Base-by-base conservation (phyloP, 1,139 yeast species). In the Geotrichum candidum region DNA sequence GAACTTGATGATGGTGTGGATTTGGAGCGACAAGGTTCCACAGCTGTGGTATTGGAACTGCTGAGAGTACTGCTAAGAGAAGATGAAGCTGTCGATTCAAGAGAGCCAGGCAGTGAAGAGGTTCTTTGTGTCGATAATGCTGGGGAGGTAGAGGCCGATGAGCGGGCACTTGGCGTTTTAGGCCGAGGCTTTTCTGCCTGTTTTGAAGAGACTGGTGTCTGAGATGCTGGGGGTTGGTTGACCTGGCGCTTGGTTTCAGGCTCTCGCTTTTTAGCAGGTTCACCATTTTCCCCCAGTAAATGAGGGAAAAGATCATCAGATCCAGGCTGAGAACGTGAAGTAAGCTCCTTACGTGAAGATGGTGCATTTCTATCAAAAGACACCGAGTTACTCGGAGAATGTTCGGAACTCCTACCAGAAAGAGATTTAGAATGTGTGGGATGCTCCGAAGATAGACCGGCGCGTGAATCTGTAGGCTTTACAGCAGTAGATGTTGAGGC, bases 221-320 rank as follows among this genome's bases (percentile, higher is more conserved):
- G 48, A 41, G 48, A 18, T 41, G 33, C 35, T 55, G 22, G 38
- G 7, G 41, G 5, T 11, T 51, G 35, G n/a, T 50, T 51, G 52
- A 27, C 5, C 38, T 29, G 52, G 10, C 48, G 46, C n/a, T 35
- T 48, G 25, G 7, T 27, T 45, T 41, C 56, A 27, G 51, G 38
- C 51, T 41, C 61, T 22, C 59, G 35, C 15, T 54, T 59, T 23
- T 51, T 51, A 25, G 53, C 60, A 27, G 53, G 58, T 33, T 56
- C 54, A 13, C 45, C 53, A 22, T 53, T 46, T n/a, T 61, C 62
- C 45, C 27, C 56, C 11, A 61, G 58, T 31, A 63, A 53, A 41
- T 63, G 65, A n/a, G 65, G 65, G 41, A 63, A 63, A 18, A 63
- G 48, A 45, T 63, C 65, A 27, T 63, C 64, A 10, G 41, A 54